A percentile compares a stretch with the other conserved stretches of the same genome.
These are phyloP conservation scores for Phytophthora rubi DNA, from an alignment of 352 stramenopile species.

Conservation along the genomic window DNA sequence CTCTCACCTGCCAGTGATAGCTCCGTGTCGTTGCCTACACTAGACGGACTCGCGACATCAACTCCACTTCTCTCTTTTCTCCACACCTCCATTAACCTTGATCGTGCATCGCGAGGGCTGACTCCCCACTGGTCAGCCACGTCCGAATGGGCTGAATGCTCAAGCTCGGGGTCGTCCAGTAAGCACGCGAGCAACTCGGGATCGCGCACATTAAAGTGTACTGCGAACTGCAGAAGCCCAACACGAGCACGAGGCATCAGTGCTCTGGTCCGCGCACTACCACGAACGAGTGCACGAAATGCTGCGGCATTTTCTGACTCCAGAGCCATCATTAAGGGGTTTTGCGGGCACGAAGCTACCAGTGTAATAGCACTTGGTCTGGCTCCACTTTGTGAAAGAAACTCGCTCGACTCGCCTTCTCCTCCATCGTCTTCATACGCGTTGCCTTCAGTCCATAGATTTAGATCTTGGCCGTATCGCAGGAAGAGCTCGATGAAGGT, in stretches of 20 bases:
- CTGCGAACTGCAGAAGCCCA: constrained; percentile 57
- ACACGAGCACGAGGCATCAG: constrained; percentile 55
- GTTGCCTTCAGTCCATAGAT: constrained; percentile 69
- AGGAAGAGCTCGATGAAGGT: constrained; percentile 55
- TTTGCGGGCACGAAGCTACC: constrained; percentile 31
- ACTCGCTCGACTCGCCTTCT: constrained; percentile 13
- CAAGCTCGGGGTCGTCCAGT: constrained; percentile 30
- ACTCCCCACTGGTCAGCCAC: constrained; percentile 48
- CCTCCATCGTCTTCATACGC: constrained; percentile 19
- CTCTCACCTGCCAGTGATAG: constrained; percentile 6
- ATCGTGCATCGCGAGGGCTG: constrained; percentile 38
- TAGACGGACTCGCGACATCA: not conserved
- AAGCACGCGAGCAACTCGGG: constrained; percentile 33
- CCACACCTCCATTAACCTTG: constrained; percentile 34
- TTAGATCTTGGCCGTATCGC: constrained; percentile 58
- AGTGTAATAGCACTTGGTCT: constrained; percentile 16
- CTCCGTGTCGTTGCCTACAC: constrained; percentile 6
- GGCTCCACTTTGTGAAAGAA: constrained; percentile 6
- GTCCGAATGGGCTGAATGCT: constrained; percentile 34
- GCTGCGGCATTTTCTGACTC: constrained; percentile 53
- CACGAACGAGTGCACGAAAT: constrained; percentile 54
- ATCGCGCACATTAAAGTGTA: constrained; percentile 35
- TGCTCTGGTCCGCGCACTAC: constrained; percentile 50
- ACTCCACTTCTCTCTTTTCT: constrained; percentile 29
- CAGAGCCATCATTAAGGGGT: constrained; percentile 65